Evolutionary conservation across 768 basidiomycete genomes (phyloP).

Genomic region (Lyophyllum semitale): DNA sequence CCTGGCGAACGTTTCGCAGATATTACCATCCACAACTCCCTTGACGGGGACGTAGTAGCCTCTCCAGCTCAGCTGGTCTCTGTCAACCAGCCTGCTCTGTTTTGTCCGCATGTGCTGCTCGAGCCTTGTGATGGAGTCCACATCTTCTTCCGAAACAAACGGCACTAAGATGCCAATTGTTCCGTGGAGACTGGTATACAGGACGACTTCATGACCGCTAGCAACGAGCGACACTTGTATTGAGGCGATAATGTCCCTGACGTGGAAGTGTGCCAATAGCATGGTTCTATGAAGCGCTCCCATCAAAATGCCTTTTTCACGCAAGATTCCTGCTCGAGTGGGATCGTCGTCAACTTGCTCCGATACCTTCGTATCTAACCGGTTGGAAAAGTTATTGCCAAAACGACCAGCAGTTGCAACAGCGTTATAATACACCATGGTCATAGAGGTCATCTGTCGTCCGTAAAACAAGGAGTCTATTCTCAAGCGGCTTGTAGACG

Average conservation of each 20-base stretch:
- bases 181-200: constrained; percentile 94
- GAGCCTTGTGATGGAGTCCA: constrained; percentile 94
- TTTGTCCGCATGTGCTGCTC: constrained; percentile 95
- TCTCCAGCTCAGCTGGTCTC: constrained; percentile 94
- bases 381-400: constrained; percentile 94
- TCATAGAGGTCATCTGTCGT: constrained; percentile 83
- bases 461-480: constrained; percentile 93
- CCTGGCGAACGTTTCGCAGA: constrained; percentile 90
- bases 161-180: constrained; percentile 94
- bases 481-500: constrained; percentile 93
- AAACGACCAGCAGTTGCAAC: constrained; percentile 93
- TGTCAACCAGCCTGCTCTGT: constrained; percentile 83
- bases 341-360: constrained; percentile 97
- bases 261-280: constrained; percentile 87
- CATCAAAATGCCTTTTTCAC: constrained; percentile 92
- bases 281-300: constrained; percentile 96
- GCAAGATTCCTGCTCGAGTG: constrained; percentile 92
- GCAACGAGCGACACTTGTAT: constrained; percentile 90
- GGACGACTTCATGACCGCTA: constrained; percentile 91
- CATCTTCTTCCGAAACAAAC: constrained; percentile 96
- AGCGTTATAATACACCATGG: constrained; percentile 98
- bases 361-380: constrained; percentile 80
- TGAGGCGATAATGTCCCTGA: constrained; percentile 89
- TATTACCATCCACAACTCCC: constrained; percentile 92
- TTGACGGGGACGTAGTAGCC: constrained; percentile 97